Evolutionary conservation across 331 rosid species (phyloP), one percentile per base, ranked within the genome.

Genomic region (Dryas integrifolia): DNA sequence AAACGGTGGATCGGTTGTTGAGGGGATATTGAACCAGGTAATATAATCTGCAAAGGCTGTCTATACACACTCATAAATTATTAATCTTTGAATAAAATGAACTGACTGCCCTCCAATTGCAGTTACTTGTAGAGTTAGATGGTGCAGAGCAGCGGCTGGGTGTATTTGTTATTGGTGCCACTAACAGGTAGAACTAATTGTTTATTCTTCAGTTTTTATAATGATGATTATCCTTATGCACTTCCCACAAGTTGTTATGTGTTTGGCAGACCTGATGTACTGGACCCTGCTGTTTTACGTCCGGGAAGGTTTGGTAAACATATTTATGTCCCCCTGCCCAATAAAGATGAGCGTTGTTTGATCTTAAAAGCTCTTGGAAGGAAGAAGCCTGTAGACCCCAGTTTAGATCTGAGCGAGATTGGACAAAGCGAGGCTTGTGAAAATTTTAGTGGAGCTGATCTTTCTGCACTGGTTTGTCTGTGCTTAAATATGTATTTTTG

Each of bases 231-330:
- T 55, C 6, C 35, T 48, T 46, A 3, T 49, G 39, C 51, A 16
- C 77, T 58, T 26, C 69, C 59, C 55, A 72, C 49, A 59, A 61
- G 45, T 56, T 43, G 74, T 69, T 79, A 70, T 77, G 48, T 55
- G 68, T 70, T 77, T 77, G 75, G 76, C 84, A 93, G 98, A 76
- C 94, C 91, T 18, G 94, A 89, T 51, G 89, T 76, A 74, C 87
- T 93, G 82, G 98, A 93, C 71, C 77, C 47, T 12, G 97, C 98
- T 14, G 56, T 93, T 73, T 70, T 93, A 16, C 80, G 98, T 52
- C 96, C 96, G 5, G 98, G 98, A 41, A 85, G 97, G 71, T 85
- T 93, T 53, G 97, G 97, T 12, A 93, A 87, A 82, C 88, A 71
- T 75, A 83, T 93, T 52, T 86, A 90, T 70, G 96, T 93, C 62